A percentile compares a stretch with the other conserved stretches of the same genome.
Conservation (phyloP, 805 yeast genomes). For the Ogataea methylovora region DNA sequence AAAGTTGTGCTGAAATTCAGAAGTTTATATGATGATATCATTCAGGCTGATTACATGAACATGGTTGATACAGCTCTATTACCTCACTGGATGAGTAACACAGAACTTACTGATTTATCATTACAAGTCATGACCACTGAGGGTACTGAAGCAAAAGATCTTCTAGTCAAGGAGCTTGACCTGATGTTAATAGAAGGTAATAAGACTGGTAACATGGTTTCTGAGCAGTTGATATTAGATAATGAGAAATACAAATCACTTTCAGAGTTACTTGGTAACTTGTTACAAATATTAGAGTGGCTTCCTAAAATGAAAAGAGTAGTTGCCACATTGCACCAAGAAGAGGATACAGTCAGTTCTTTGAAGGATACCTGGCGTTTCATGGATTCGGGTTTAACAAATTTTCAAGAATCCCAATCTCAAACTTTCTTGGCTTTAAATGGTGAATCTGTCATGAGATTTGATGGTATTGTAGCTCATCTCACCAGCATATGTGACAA, state of each 20-base stretch:
- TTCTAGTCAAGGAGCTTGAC: constrained; percentile 20
- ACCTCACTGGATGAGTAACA: constrained; percentile 28
- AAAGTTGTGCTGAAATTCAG: constrained; percentile 29
- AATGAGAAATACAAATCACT: constrained; percentile 41
- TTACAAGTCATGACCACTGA: constrained; percentile 17
- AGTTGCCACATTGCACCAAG: constrained; percentile 7
- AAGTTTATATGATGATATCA: constrained; percentile 21
- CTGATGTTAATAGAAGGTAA: constrained; percentile 20
- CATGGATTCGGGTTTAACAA: constrained; percentile 5
- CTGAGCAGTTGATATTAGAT: constrained; percentile 44
- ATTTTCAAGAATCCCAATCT: background rate
- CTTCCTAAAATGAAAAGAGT: constrained; percentile 46
- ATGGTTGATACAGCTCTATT: constrained; percentile 8
- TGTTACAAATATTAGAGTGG: constrained; percentile 55
- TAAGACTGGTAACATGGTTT: constrained; percentile 23
- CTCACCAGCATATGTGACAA: constrained; percentile 30
- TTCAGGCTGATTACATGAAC: constrained; percentile 10
- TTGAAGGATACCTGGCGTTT: constrained; percentile 25
- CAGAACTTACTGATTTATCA: constrained; percentile 24
- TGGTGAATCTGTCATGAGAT: constrained; percentile 23
- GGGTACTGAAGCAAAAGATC: constrained; percentile 7
- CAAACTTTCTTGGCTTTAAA: constrained; percentile 17
- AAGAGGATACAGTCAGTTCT: constrained; percentile 11
- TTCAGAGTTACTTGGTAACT: constrained; percentile 44
- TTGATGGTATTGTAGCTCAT: constrained; percentile 27